Base-by-base conservation (phyloP, 371 early-diverging fungal species). In the Smittium mucronatum region DNA sequence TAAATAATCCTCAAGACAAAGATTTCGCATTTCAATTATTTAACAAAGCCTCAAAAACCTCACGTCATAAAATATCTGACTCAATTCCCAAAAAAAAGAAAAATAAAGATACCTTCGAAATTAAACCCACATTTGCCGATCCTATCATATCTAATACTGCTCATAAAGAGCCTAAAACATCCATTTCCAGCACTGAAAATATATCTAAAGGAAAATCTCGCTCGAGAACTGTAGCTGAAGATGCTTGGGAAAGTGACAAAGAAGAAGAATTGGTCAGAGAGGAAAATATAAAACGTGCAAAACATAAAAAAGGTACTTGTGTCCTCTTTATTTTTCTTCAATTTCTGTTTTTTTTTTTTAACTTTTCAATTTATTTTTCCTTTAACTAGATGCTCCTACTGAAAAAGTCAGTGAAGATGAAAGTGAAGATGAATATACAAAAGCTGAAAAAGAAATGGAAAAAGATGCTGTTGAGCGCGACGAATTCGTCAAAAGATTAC, bases 401-500 rank as follows among this genome's bases (percentile, higher is more conserved):
- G 58, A 64, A 5, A 71, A 33, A 2, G 28, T 21, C 16, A 26
- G 47, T 64, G 83, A 83, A 34, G 82, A 86, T 70, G 84, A 81
- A 31, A 79, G 79, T 34, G 80, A 78, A 57, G 73, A 75, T 57
- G 78, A 79, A 80, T 78, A 34, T 71, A 74, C 57, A 77, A 83
- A 34, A 79, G 79, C 86, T 11, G 83, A 86, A 36, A 72, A 81
- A 32, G 89, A 89, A 75, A 68, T 86, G 58, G 79, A 82, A 71
- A 33, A 8, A 36, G 88, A 88, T 72, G 69, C 82, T 21, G 63
- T 73, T 36, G 97, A 97, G 74, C 86, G 94, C 68, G 95, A 95
- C 72, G 98, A 89, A 69, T 90, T 95, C 79, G 93, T 87, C 1
- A 83, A 89, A 66, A 77, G 95, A 47, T 72, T 97, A 57, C 83